These are phyloP conservation scores for Euphrasia confusa DNA, from an alignment of 257 asterid genomes.

Conservation along the genomic window DNA sequence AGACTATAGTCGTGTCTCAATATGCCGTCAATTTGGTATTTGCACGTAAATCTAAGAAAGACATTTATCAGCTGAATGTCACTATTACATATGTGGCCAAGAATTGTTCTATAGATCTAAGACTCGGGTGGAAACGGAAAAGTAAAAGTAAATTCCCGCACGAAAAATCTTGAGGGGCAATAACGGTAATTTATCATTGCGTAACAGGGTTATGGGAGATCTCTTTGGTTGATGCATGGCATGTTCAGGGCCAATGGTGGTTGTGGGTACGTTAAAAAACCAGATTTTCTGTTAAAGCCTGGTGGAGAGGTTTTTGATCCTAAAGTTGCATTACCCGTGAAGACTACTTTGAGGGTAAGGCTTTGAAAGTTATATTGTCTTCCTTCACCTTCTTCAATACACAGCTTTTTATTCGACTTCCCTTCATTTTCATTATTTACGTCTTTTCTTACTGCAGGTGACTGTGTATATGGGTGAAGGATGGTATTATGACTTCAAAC, in stretches of 20 bases:
- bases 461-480: constrained; percentile 50
- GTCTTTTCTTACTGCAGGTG: constrained; percentile 28
- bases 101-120: not conserved
- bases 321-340: constrained; percentile 27
- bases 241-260: constrained; percentile 50
- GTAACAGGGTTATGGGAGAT: constrained; percentile 39
- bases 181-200: not conserved
- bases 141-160: not conserved
- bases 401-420: not conserved
- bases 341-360: constrained; percentile 36
- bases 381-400: not conserved
- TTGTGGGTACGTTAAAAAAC: constrained; percentile 45
- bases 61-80: not conserved
- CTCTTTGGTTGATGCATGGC: constrained; percentile 48
- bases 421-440: not conserved
- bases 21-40: not conserved
- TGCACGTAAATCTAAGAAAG: constrained; percentile 10
- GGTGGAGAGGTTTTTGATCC: constrained; percentile 33
- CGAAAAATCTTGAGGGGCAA: not conserved
- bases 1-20: not conserved
- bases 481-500: constrained; percentile 43
- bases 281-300: constrained; percentile 29
- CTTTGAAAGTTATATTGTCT: not conserved
- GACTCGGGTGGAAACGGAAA: not conserved
- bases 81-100: not conserved